Evolutionary conservation across 352 stramenopile genomes (phyloP), one percentile per base, ranked within the genome.

Genomic region (Phytophthora sp.): DNA sequence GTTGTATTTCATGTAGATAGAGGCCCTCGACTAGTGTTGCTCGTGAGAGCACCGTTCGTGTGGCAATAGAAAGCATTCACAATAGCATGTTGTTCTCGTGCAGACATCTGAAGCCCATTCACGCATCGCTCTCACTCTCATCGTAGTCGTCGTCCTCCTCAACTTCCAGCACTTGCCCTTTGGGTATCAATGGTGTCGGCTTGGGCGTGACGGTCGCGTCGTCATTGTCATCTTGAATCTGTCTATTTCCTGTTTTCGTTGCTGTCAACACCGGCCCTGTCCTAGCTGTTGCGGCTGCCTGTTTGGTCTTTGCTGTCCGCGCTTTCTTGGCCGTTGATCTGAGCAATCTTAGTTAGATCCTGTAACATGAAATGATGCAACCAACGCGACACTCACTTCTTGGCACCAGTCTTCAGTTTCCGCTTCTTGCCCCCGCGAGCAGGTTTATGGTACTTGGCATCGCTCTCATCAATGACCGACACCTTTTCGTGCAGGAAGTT

Each of bases 131-230:
- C 16, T 91, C 84, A 52, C 84, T 93, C 50, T 86, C 82, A 42
- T 93, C 84, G 47, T 93, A 91, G 58, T 90, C 60, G 24, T 89
- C 81, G 54, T 93, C 84, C 45, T 93, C 82, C 24, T 86, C 73
- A 45, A 93, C 82, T 13, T 68, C 41, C 41, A 82, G 38, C 29
- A 47, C 41, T 12, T 53, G 36, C 13, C n/a, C 24, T 57, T 47
- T 60, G 3, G 36, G 18, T 44, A 38, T 53, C n/a, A 23, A 35
- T 36, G 31, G 15, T 49, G 36, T 16, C 53, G 33, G 5, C 21
- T 66, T 71, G 30, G 7, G 11, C 15, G 44, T 56, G 16, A 29
- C 54, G 20, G 30, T 15, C n/a, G 6, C 46, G 15, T 26, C 3
- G 13, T 11, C 20, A 33, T 12, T 35, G 31, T 23, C 38, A 39